Evolutionary conservation across 192 early-diverging fungal genomes (phyloP).

Genomic region (Allomyces arbusculus): DNA sequence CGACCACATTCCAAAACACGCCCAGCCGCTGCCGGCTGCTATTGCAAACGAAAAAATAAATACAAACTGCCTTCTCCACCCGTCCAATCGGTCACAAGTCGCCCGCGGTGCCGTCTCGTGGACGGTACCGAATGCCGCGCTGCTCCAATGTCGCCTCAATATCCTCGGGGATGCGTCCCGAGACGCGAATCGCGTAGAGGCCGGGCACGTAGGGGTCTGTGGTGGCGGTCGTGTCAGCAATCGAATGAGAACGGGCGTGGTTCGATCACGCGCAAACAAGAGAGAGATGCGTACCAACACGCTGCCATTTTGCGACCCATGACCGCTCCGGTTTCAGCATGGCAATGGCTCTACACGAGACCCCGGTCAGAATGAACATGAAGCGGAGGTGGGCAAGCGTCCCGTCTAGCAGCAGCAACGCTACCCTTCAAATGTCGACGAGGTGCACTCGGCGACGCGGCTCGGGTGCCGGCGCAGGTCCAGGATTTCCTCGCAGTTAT

Average conservation of each 20-base stretch:
- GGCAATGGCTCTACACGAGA: slow-evolving; percentile 30
- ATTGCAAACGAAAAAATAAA: not conserved
- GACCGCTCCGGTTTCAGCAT: slow-evolving; percentile 49
- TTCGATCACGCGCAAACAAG: not conserved
- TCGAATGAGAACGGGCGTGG: not conserved
- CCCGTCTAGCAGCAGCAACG: too few relatives aligned
- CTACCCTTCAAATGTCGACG: slow-evolving; percentile 53
- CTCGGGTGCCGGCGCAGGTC: slow-evolving; percentile 39
- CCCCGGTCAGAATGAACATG: not conserved
- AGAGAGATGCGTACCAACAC: slow-evolving; percentile 21
- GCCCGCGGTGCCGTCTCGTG: slow-evolving; percentile 33
- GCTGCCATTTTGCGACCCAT: slow-evolving; percentile 59
- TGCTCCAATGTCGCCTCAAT: slow-evolving; percentile 42
- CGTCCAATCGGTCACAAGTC: not conserved
- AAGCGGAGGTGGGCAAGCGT: not conserved
- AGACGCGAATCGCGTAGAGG: slow-evolving; percentile 53
- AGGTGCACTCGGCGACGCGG: slow-evolving; percentile 55
- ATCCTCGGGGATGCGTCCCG: slow-evolving; percentile 51
- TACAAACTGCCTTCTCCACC: too few relatives aligned
- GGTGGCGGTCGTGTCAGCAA: not conserved
- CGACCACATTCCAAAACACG: too few relatives aligned
- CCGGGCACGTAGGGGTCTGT: slow-evolving; percentile 41
- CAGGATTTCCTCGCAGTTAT: slow-evolving; percentile 62
- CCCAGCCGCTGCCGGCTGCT: too few relatives aligned
- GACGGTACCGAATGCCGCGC: slow-evolving; percentile 44